Percentiles rank a stretch among this genome's conserved stretches.
Conservation (phyloP, 164 flowering plant species). For the Vitis labrusca region DNA sequence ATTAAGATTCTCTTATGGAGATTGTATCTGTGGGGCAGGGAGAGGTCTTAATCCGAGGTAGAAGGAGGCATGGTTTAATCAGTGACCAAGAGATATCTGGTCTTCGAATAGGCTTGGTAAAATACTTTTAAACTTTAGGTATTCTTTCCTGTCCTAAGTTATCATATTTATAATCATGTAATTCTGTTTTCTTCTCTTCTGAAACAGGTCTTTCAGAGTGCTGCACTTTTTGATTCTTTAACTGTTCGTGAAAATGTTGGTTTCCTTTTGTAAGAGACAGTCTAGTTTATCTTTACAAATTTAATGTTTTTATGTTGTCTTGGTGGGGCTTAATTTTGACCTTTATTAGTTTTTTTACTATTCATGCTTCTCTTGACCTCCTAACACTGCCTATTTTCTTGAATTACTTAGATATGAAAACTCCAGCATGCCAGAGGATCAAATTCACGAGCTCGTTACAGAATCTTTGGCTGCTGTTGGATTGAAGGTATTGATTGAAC, state of each 20-base stretch:
- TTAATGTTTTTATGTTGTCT: background rate
- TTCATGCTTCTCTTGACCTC: background rate
- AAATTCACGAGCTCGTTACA: slow-evolving; percentile 75
- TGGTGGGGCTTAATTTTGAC: background rate
- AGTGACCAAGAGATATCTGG: slow-evolving; percentile 90
- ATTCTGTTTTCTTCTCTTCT: background rate
- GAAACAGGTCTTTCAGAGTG: slow-evolving; percentile 94
- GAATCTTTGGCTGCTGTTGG: slow-evolving; percentile 96
- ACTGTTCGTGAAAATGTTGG: slow-evolving; percentile 99
- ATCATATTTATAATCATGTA: background rate
- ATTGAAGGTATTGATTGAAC: slow-evolving; percentile 59
- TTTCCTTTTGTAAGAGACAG: slow-evolving; percentile 81
- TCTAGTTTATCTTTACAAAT: background rate
- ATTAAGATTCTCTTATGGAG: background rate
- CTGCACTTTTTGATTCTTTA: slow-evolving; percentile 95
- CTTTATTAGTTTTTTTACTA: background rate
- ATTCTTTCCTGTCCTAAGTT: background rate
- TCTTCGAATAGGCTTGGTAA: slow-evolving; percentile 94
- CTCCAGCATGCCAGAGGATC: slow-evolving; percentile 73
- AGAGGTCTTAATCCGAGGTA: slow-evolving; percentile 83
- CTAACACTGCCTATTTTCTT: background rate
- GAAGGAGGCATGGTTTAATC: slow-evolving; percentile 76
- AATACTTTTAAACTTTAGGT: background rate
- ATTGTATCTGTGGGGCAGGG: slow-evolving; percentile 51
- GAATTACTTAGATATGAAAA: slow-evolving; percentile 67